Evolutionary conservation across 1,139 yeast genomes (phyloP), one percentile per base, ranked within the genome.

Genomic region (Pneumocystis wakefieldiae): DNA sequence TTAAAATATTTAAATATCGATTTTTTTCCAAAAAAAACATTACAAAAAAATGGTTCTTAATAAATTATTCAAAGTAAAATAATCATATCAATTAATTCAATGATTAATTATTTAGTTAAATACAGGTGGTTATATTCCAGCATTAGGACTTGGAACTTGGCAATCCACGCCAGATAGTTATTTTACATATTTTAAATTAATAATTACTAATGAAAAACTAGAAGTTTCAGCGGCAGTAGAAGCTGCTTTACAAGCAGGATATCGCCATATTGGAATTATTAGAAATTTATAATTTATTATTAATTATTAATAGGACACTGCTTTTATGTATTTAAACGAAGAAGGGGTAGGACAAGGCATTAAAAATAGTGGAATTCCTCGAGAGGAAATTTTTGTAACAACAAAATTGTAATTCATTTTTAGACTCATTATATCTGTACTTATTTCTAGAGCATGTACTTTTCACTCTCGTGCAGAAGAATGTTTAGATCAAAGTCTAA

Each of bases 61-160:
- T 41, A 41, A 19, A 12, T 48, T 29, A 24, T 48, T 48, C n/a
- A 48, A 12, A 48, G 55, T 48, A 24, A 24, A 4, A 19, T 48
- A 48, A 24, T 12, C 29, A 24, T 14, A 10, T 19, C 24, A 12
- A 24, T 24, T 48, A 2, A 24, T 14, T 8, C 10, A 24, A 5
- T 24, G 14, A 3, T 24, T 48, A 57, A 37, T 12, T 57, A 57
- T 29, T 1, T 37, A 57, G 59, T 12, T 87, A 65, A 85, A 85
- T 78, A 81, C 82, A 66, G 92, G 92, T 28, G 76, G 75, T 64
- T 70, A 73, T 57, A 85, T 87, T 69, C 95, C 94, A 35, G 83
- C 80, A 36, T 73, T 87, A 65, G 94, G 90, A 1, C 77, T 86
- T 59, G 94, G 95, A 57, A 87, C 95, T n/a, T 87, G 90, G 89